These are phyloP conservation scores for Scheffersomyces stipitis DNA, from an alignment of 805 yeast genomes.

Conservation along the genomic window DNA sequence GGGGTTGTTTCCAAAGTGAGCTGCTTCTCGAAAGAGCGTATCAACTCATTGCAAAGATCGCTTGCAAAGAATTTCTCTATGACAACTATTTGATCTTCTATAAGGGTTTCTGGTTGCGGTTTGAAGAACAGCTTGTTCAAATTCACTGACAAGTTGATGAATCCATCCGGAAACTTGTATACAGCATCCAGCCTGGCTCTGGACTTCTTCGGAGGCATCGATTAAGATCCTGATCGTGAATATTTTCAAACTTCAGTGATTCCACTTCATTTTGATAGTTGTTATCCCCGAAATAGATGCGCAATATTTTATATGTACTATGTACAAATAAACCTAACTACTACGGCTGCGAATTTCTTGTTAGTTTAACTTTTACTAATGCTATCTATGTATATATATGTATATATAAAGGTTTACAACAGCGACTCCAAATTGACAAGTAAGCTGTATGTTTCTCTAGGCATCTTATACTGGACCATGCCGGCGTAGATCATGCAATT, in stretches of 20 bases:
- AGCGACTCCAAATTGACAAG: slow-evolving; percentile 62
- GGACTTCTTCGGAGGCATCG: not conserved
- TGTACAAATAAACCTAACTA: no score
- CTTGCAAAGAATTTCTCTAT: slow-evolving; percentile 38
- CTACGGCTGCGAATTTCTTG: no score
- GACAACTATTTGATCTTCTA: slow-evolving; percentile 39
- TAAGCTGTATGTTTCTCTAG: slow-evolving; percentile 74
- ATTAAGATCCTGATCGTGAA: no score
- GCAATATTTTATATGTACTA: no score
- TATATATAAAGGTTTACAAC: no score
- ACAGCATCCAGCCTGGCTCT: not conserved
- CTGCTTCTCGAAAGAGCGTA: slow-evolving; percentile 27
- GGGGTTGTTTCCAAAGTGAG: slow-evolving; percentile 48
- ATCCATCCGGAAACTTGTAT: slow-evolving; percentile 18
- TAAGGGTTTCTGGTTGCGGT: slow-evolving; percentile 21
- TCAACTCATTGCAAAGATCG: slow-evolving; percentile 40
- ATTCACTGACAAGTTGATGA: slow-evolving; percentile 10
- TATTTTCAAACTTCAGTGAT: no score
- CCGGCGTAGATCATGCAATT: slow-evolving; percentile 95
- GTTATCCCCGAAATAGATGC: no score
- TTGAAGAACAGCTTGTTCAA: slow-evolving; percentile 12
- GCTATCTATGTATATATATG: no score
- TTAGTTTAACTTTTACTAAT: no score
- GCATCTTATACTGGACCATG: slow-evolving; percentile 90
- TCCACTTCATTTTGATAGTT: no score